Base-by-base conservation (phyloP, 768 basidiomycete genomes). In the Boletus bicolor region DNA sequence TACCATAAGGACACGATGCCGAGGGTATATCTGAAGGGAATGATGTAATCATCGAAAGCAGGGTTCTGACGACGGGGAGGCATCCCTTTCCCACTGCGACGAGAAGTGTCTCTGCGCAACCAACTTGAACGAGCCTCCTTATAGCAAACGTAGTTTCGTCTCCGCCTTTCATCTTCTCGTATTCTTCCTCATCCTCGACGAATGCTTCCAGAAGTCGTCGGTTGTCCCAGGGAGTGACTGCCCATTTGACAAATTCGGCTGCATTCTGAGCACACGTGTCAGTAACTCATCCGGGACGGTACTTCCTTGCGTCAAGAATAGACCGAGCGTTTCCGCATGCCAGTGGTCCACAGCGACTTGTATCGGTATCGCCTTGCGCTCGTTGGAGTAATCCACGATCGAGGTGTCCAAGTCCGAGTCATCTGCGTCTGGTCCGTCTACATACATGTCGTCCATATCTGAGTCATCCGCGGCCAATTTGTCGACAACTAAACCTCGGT, bases 271-370 rank as follows among this genome's bases (percentile, higher is more conserved):
- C 0, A 52, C 44, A 4, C 38, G 50, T 1, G 9, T 19, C 2
- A 60, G 28, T 24, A 60, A 12, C 2, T 1, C 0, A 4, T 41
- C 53, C 0, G 53, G 43, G 1, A 52, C 5, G 0, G 2, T 21
- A 0, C 58, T 41, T 15, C 58, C 58, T 26, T 44, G 3, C 2
- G 50, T 17, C 7, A 60, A 7, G 14, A 60, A 35, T 19, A 60
- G 12, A 30, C 60, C 60, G 2, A 53, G 0, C 7, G 56, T 38
- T 7, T 55, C 43, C 0, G 19, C 7, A 36, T 49, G 17, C 59
- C 59, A 61, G 10, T 36, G 53, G 2, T 49, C 46, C 5, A 60
- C 46, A 4, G 53, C 37, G 1, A 54, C 38, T 2, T 55, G 6
- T 12, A 55, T n/a, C n/a, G 54, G 50, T 2, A 55, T 17, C 7